A percentile compares a stretch with the other conserved stretches of the same genome.
Evolutionary conservation across 2,329 filamentous ascomycete species (phyloP).

Genomic region (Cytospora leucostoma): DNA sequence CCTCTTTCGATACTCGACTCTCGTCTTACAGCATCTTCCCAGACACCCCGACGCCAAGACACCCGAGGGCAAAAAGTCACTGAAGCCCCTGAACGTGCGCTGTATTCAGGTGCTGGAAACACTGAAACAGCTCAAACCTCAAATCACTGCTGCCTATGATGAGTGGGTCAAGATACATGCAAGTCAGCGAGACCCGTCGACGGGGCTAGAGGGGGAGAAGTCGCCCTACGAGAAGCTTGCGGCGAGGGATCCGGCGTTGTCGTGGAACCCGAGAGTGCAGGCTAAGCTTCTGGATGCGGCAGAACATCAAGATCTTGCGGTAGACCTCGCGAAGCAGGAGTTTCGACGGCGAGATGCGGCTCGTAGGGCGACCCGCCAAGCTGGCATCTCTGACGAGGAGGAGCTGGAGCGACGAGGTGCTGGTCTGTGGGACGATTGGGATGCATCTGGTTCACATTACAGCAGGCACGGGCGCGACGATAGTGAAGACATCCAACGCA

Average conservation of each 20-base stretch:
- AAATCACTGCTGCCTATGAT: slow-evolving; percentile 71
- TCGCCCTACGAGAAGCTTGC: slow-evolving; percentile 51
- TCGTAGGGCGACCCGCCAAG: slow-evolving; percentile 57
- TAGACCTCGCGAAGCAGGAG: slow-evolving; percentile 74
- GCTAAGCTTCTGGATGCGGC: slow-evolving; percentile 66
- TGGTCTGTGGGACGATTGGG: slow-evolving; percentile 48
- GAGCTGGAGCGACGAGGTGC: slow-evolving; percentile 55
- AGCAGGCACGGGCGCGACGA: slow-evolving; percentile 35
- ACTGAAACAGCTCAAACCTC: slow-evolving; percentile 77
- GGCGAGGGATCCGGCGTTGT: slow-evolving; percentile 62
- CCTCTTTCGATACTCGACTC: slow-evolving; percentile 82
- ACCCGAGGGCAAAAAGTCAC: slow-evolving; percentile 63
- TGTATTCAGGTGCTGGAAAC: slow-evolving; percentile 63
- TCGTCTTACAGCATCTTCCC: slow-evolving; percentile 76
- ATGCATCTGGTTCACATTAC: slow-evolving; percentile 33
- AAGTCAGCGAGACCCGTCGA: slow-evolving; percentile 34
- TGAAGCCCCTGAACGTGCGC: slow-evolving; percentile 54
- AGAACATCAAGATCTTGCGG: slow-evolving; percentile 73
- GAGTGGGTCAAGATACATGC: slow-evolving; percentile 62
- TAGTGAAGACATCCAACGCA: slow-evolving; percentile 48
- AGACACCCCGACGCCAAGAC: slow-evolving; percentile 75
- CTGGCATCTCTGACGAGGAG: slow-evolving; percentile 58
- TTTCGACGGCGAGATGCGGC: slow-evolving; percentile 66
- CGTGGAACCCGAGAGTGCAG: slow-evolving; percentile 41
- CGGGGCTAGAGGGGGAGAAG: slow-evolving; percentile 28